A percentile compares a stretch with the other conserved stretches of the same genome.
Conservation (phyloP, 768 basidiomycete species). For the Ramaria sp. region DNA sequence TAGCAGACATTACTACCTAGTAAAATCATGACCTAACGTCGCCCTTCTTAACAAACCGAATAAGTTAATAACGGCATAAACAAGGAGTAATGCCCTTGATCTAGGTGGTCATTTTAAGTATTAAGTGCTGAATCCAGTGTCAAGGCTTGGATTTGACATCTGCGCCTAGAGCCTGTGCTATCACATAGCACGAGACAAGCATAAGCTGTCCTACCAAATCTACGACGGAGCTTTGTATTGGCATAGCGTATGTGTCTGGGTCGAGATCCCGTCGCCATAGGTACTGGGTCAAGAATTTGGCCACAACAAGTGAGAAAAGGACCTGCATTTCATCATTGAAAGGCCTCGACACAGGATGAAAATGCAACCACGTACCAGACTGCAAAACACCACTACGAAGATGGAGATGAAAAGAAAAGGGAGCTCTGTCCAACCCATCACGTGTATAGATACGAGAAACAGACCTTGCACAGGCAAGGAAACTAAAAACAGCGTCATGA, state of each 20-base stretch:
- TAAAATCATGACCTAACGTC: too few species aligned
- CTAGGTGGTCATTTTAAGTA: too few species aligned
- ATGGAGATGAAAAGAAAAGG: slow-evolving; percentile 58
- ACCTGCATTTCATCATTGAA: slow-evolving; percentile 35
- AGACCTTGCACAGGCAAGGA: slow-evolving; percentile 72
- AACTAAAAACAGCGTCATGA: slow-evolving; percentile 54
- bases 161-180: slow-evolving; percentile 40
- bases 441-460: slow-evolving; percentile 56
- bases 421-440: slow-evolving; percentile 70
- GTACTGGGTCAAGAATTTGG: slow-evolving; percentile 54
- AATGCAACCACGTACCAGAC: slow-evolving; percentile 45
- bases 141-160: slow-evolving; percentile 14
- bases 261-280: slow-evolving; percentile 73
- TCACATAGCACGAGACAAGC: slow-evolving; percentile 64
- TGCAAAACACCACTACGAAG: slow-evolving; percentile 61
- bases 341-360: neutral
- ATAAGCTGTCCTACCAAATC: slow-evolving; percentile 77
- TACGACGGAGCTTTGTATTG: slow-evolving; percentile 82
- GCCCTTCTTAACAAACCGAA: too few species aligned
- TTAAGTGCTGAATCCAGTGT: neutral
- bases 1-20: too few species aligned
- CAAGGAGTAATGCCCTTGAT: too few species aligned
- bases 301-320: slow-evolving; percentile 54
- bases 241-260: slow-evolving; percentile 90
- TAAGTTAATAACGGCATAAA: too few species aligned